These are phyloP conservation scores for Leccinum laetum DNA, from an alignment of 1,284 basidiomycete species.

Conservation along the genomic window DNA sequence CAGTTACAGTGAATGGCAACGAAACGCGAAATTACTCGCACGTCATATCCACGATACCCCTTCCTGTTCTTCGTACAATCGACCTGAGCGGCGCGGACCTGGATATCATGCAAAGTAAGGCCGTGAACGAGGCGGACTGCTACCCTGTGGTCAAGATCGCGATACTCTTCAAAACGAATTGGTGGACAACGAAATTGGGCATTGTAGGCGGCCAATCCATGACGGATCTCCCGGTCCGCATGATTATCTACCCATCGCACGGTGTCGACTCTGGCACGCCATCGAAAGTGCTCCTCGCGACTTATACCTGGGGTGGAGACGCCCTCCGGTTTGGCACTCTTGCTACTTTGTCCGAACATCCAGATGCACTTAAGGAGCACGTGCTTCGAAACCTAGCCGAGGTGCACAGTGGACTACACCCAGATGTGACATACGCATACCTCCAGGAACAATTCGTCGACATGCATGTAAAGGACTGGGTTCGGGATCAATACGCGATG, in stretches of 20 bases:
- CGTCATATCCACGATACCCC: constrained; percentile 20
- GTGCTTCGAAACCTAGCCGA: constrained; percentile 11
- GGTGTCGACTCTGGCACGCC: constrained; percentile 23
- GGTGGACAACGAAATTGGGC: constrained; percentile 31
- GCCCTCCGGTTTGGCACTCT: constrained; percentile 13
- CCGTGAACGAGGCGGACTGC: constrained; percentile 8
- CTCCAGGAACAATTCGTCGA: constrained; percentile 7
- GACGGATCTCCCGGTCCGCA: constrained; percentile 36
- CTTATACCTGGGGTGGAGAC: constrained; percentile 4
- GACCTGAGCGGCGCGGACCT: constrained; percentile 15
- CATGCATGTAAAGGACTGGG: constrained; percentile 17
- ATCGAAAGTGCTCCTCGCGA: constrained; percentile 14
- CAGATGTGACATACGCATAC: constrained; percentile 7
- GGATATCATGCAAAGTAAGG: constrained; percentile 16
- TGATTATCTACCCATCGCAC: constrained; percentile 37
- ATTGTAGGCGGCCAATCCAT: constrained; percentile 34
- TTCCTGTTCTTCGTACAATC: constrained; percentile 14
- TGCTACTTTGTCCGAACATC: not conserved
- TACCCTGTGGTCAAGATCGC: constrained; percentile 27
- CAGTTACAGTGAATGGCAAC: constrained; percentile 1
- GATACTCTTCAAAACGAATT: constrained; percentile 34
- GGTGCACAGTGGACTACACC: not conserved
- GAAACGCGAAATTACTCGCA: constrained; percentile 13
- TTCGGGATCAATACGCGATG: constrained; percentile 5
- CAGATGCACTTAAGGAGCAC: constrained; percentile 8